Conservation (phyloP, 2,329 filamentous ascomycete genomes). For the Graphiopsis chlorocephala region DNA sequence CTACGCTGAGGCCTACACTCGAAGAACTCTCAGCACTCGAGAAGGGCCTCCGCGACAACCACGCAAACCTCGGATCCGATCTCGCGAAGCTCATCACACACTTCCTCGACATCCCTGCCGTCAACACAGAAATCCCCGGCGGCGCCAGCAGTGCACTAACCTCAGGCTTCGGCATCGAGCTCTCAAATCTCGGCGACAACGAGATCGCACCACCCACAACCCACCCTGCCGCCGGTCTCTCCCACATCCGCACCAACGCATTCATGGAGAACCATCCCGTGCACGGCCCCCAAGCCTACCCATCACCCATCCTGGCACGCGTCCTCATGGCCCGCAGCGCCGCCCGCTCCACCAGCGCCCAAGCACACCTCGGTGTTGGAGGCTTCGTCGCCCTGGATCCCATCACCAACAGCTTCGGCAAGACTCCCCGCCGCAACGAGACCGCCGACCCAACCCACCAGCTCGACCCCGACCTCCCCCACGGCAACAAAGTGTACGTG, state of each 20-base stretch:
- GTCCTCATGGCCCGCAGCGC: constrained; percentile 50
- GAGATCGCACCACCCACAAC: constrained; percentile 54
- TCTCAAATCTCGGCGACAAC: constrained; percentile 23
- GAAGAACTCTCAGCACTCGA: constrained; percentile 28
- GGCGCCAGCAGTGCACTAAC: neutral
- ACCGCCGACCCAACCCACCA: constrained; percentile 22
- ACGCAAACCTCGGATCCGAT: constrained; percentile 48
- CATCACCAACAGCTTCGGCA: constrained; percentile 37
- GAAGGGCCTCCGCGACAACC: constrained; percentile 45
- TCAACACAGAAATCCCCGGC: constrained; percentile 39
- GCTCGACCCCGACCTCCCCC: constrained; percentile 45
- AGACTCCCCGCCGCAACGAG: constrained; percentile 34
- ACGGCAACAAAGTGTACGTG: constrained; percentile 54
- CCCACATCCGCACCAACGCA: constrained; percentile 57
- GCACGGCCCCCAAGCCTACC: constrained; percentile 56
- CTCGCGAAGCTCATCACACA: constrained; percentile 54
- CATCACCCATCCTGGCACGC: constrained; percentile 56
- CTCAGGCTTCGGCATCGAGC: neutral
- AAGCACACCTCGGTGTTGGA: constrained; percentile 43
- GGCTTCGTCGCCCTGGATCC: constrained; percentile 44
- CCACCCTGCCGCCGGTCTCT: constrained; percentile 63
- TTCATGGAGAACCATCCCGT: constrained; percentile 59
- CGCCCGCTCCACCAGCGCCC: constrained; percentile 32
- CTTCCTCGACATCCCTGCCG: constrained; percentile 56
- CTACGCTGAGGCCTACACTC: constrained; percentile 11